A percentile compares a stretch with the other conserved stretches of the same genome.
Evolutionary conservation across 352 stramenopile genomes (phyloP).

Genomic region (Globisporangium radiosum): DNA sequence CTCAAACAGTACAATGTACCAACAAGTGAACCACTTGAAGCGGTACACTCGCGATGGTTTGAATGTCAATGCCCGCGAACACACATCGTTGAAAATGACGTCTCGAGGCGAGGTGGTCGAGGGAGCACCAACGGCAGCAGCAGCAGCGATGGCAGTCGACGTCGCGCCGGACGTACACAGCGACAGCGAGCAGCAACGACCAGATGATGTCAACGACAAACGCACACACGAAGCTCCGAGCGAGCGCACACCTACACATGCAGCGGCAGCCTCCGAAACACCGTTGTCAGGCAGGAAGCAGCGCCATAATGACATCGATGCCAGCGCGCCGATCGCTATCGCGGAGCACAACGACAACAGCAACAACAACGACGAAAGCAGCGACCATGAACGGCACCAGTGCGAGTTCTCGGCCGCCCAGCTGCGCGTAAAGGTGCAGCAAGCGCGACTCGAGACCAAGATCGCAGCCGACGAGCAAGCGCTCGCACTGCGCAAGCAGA

Average conservation of each 20-base stretch:
- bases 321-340: not conserved
- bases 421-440: slow-evolving; percentile 40
- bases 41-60: not conserved
- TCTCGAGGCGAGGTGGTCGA: no score
- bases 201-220: no score
- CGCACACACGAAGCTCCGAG: no score
- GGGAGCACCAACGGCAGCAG: not conserved
- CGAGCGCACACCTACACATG: no score
- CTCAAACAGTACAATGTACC: slow-evolving; percentile 4
- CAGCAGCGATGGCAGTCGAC: not conserved
- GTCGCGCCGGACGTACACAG: not conserved
- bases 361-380: not conserved
- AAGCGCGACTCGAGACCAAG: slow-evolving; percentile 48
- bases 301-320: not conserved
- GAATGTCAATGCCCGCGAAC: no score
- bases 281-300: no score
- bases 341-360: not conserved
- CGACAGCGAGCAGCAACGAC: slow-evolving; percentile 5
- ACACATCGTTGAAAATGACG: not conserved
- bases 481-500: slow-evolving; percentile 31
- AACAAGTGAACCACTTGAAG: not conserved
- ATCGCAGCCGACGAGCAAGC: slow-evolving; percentile 42
- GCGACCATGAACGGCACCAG: slow-evolving; percentile 4
- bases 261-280: no score
- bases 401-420: slow-evolving; percentile 38